Evolutionary conservation across 169 alveolate species (phyloP), one percentile per base, ranked within the genome.

Genomic region (Plasmodium reichenowi): DNA sequence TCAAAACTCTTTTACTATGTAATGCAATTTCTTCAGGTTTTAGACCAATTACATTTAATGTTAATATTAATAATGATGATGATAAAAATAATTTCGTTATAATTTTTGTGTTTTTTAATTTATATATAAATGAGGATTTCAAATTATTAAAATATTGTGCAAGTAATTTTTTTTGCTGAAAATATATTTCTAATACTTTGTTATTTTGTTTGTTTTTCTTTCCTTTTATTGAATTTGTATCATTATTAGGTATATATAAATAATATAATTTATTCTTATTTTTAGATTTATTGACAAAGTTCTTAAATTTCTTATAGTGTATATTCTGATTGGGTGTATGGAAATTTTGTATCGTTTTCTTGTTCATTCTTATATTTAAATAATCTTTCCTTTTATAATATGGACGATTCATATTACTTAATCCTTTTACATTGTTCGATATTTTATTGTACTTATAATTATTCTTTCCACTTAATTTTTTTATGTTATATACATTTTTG

Each of bases 21-120:
- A 78, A 43, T 50, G 89, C 89, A 38, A 78, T 78, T 45, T 78
- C 89, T 78, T 78, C 89, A 12, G 89, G 89, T 78, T 67, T 78
- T 78, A 78, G 8, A 15, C 89, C 89, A 8, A 63, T 13, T 47
- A 78, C 20, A 60, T 78, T 78, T 64, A 78, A 76, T 67, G 64
- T n/a, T 26, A 66, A 20, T 48, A 78, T 52, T 8, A 78, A 15
- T 24, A 78, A 78, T 50, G 89, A 64, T 13, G 89, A 64, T 13
- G 78, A 63, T 66, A 78, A 50, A 78, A 78, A 78, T 48, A 50
- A 26, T 60, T 64, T 78, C 8, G 89, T 78, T 66, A 78, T 58
- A 78, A 78, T 78, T 52, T 66, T 78, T 22, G 78, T 78, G 48
- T 48, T 47, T 50, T n/a, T 66, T 50, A 64, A 78, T 52, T 58